Percentiles rank a stretch among this genome's conserved stretches.
Conservation (phyloP, 176 grass and related monocot genomes). For the Oryza australiensis region DNA sequence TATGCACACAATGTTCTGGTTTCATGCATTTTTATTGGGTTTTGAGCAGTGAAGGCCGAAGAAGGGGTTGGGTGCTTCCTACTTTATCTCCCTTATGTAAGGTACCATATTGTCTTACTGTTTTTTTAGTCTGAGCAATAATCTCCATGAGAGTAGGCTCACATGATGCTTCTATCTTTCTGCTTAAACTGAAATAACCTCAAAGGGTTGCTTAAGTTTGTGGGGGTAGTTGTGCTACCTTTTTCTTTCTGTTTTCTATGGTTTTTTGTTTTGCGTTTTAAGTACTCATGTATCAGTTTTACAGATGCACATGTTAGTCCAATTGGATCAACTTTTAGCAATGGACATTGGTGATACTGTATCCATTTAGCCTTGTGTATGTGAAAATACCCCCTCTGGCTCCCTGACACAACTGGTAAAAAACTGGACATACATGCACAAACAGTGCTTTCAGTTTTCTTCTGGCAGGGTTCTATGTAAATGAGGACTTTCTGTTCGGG, state of each 20-base stretch:
- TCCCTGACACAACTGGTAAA: background rate
- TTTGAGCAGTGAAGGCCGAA: conserved; percentile 76
- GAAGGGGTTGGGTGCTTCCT: conserved; percentile 85
- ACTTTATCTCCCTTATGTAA: conserved; percentile 51
- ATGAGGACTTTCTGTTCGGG: background rate
- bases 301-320: background rate
- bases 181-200: conserved; percentile 15
- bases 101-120: conserved; percentile 38
- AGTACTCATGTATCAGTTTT: background rate
- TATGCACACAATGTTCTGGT: conserved; percentile 10
- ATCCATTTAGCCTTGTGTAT: background rate
- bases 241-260: background rate
- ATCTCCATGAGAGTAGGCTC: background rate
- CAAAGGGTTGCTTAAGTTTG: conserved; percentile 7
- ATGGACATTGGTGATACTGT: background rate
- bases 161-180: background rate
- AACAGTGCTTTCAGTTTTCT: conserved; percentile 1
- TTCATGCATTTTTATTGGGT: conserved; percentile 11
- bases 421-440: background rate
- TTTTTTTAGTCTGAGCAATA: background rate
- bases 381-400: background rate
- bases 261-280: background rate
- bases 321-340: background rate
- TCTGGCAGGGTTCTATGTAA: background rate
- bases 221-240: background rate